Conservation (phyloP, 176 grass and related monocot genomes). For the Tillandsia fasciculata region DNA sequence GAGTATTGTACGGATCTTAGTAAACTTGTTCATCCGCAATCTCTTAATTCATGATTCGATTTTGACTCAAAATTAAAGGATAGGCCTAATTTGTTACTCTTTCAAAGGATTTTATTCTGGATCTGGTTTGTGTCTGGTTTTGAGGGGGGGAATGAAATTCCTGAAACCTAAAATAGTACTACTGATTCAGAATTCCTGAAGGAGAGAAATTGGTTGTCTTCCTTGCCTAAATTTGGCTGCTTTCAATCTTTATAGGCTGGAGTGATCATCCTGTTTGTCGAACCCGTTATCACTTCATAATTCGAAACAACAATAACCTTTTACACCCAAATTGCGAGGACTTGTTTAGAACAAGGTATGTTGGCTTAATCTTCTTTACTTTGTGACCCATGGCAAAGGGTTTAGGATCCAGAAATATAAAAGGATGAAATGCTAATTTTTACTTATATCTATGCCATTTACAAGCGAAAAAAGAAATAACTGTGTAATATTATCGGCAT, state of each 20-base stretch:
- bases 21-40: too few relatives aligned
- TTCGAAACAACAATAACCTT: conserved; percentile 26
- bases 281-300: conserved; percentile 77
- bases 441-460: not conserved
- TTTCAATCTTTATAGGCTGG: conserved; percentile 47
- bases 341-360: conserved; percentile 34
- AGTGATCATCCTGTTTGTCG: conserved; percentile 61
- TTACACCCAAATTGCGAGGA: conserved; percentile 30
- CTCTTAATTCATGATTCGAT: not conserved
- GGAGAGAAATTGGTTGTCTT: not conserved
- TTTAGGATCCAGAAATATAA: not conserved
- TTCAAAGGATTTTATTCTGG: not conserved
- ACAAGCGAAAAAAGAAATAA: not conserved
- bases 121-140: not conserved
- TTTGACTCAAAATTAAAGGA: not conserved
- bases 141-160: not conserved
- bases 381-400: not conserved
- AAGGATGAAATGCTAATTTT: too few relatives aligned
- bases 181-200: not conserved
- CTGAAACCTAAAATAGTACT: not conserved
- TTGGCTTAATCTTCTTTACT: not conserved
- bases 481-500: conserved; percentile 2
- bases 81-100: not conserved
- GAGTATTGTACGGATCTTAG: too few relatives aligned
- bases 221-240: conserved; percentile 8